Evolutionary conservation across 352 stramenopile genomes (phyloP).

Genomic region (Globisporangium cystogenes): DNA sequence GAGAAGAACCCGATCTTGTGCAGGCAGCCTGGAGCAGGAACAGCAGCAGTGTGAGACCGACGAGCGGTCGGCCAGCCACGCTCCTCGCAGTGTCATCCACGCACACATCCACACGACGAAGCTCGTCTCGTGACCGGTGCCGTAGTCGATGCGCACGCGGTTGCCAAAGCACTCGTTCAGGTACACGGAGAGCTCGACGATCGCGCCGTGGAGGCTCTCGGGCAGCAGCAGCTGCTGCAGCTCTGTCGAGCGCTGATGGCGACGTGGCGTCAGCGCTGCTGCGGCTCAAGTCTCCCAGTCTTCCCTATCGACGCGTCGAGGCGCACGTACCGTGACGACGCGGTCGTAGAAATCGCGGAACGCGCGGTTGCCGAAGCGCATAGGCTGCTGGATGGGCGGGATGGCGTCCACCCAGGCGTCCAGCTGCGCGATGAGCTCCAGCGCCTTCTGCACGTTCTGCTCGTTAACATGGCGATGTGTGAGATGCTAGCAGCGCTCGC

Average conservation of each 20-base stretch:
- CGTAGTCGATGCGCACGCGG: conserved; percentile 96
- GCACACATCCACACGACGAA: conserved; percentile 95
- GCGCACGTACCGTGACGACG: conserved; percentile 48
- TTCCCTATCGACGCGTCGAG: no score
- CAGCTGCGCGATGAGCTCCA: conserved; percentile 59
- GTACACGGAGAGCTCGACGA: conserved; percentile 93
- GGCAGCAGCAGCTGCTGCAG: conserved; percentile 65
- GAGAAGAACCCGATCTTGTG: conserved; percentile 91
- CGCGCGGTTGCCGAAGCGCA: conserved; percentile 94
- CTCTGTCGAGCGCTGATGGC: conserved; percentile 29
- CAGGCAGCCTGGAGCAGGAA: conserved; percentile 43
- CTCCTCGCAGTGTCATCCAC: no score
- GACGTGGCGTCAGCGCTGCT: no score
- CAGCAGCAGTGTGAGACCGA: no score
- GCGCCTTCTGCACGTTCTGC: conserved; percentile 68
- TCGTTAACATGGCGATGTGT: no score
- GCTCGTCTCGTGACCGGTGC: conserved; percentile 97
- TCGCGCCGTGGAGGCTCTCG: conserved; percentile 47
- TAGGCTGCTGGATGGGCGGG: conserved; percentile 89
- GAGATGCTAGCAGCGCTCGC: no score
- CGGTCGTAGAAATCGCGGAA: conserved; percentile 90
- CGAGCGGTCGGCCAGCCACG: no score
- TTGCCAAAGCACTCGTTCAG: conserved; percentile 97
- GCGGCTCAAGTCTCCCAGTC: no score
- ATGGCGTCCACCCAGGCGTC: conserved; percentile 90